These are phyloP conservation scores for Rosa lucieae DNA, from an alignment of 306 rosid species.

Conservation along the genomic window DNA sequence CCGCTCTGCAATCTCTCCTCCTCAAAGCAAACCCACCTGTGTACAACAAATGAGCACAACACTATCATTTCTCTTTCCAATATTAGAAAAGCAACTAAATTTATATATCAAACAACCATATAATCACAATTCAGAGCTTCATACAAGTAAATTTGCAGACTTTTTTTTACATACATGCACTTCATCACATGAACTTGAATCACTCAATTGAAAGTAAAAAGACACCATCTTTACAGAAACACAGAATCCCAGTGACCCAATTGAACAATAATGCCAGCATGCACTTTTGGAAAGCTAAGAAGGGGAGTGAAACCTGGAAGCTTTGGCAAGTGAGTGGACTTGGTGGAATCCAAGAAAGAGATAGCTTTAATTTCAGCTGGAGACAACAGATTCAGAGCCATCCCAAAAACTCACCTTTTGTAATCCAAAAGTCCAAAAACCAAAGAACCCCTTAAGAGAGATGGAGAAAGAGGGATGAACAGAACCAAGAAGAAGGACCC, in stretches of 20 bases:
- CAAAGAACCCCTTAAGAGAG: background rate
- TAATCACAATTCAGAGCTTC: slow-evolving; percentile 1
- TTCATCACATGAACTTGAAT: background rate
- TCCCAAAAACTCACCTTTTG: slow-evolving; percentile 17
- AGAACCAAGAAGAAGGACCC: background rate
- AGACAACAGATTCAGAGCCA: slow-evolving; percentile 74
- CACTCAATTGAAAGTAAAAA: background rate
- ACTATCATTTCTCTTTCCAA: background rate
- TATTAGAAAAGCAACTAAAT: background rate
- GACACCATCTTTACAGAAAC: background rate
- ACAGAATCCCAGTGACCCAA: background rate
- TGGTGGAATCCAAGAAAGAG: slow-evolving; percentile 64
- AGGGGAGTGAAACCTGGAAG: slow-evolving; percentile 55
- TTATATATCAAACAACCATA: background rate
- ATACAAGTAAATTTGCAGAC: background rate
- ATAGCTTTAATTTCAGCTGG: slow-evolving; percentile 75
- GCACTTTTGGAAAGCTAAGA: background rate
- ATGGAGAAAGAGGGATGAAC: background rate
- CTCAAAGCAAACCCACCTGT: slow-evolving; percentile 60
- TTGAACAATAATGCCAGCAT: slow-evolving; percentile 13
- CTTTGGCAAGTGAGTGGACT: slow-evolving; percentile 52
- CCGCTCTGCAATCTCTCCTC: slow-evolving; percentile 46
- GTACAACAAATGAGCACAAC: slow-evolving; percentile 10
- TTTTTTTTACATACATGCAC: background rate
- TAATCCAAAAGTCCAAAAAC: slow-evolving; percentile 11